Evolutionary conservation across 2,329 filamentous ascomycete species (phyloP).

Genomic region (Penicillium sp.): DNA sequence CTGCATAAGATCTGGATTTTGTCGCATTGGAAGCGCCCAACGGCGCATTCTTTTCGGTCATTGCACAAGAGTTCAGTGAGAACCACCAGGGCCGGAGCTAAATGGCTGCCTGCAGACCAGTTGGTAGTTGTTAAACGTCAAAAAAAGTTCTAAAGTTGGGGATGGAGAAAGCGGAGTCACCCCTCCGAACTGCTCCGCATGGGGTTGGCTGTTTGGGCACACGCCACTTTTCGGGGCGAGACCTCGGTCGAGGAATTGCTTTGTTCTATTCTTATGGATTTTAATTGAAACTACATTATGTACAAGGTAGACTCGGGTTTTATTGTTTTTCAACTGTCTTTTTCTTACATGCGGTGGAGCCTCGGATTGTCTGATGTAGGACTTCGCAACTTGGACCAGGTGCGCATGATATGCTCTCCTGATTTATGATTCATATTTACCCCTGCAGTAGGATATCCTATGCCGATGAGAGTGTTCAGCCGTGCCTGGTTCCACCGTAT

Average conservation of each 20-base stretch:
- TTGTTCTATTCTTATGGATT: neutral
- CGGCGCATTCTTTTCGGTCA: slow-evolving; percentile 31
- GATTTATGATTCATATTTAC: neutral
- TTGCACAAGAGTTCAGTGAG: slow-evolving; percentile 20
- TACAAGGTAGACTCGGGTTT: neutral
- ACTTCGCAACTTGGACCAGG: neutral
- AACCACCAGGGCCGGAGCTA: slow-evolving; percentile 18
- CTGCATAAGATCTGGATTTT: slow-evolving; percentile 23
- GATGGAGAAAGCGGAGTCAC: slow-evolving; percentile 24
- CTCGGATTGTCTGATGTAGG: neutral
- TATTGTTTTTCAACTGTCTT: neutral
- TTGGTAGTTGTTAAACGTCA: slow-evolving; percentile 11
- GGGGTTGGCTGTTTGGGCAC: slow-evolving; percentile 7
- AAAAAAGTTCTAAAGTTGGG: slow-evolving; percentile 10
- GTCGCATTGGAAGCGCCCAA: slow-evolving; percentile 24
- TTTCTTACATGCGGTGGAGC: neutral
- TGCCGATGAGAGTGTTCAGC: neutral
- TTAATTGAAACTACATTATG: neutral
- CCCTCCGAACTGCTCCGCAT: slow-evolving; percentile 28
- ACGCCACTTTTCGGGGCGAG: slow-evolving; percentile 1
- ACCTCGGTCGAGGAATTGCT: slow-evolving; percentile 11
- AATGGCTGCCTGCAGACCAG: slow-evolving; percentile 30
- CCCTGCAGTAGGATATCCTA: neutral
- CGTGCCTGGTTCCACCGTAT: neutral
- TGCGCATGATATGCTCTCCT: neutral